Base-by-base conservation (phyloP, 2,329 filamentous ascomycete species). In the Dactylellina leptospora region DNA sequence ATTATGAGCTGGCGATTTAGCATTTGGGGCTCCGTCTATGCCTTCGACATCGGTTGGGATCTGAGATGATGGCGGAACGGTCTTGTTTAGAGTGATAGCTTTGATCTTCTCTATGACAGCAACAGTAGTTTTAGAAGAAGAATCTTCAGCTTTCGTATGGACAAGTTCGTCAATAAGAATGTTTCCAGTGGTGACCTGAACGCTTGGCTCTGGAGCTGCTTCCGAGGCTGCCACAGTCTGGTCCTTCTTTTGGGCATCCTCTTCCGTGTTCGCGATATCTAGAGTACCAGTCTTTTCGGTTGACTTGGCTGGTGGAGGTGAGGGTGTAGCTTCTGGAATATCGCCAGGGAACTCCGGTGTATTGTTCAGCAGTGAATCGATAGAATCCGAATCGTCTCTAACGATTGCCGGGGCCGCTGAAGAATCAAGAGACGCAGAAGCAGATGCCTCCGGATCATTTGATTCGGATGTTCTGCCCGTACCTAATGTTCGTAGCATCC, bases 311-410 rank as follows among this genome's bases (percentile, higher is more conserved):
- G 8, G 30, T 13, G 18, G 28, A 22, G 9, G 4, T 42, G 11
- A 13, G n/a, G 6, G 18, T 22, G 13, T 56, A 18, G 44, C 22
- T 28, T 59, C 66, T 16, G 58, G 44, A 20, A 44, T 13, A 40
- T 50, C 51, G 27, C 36, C 33, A 23, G 58, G 58, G 44, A 71
- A 63, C 13, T 47, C 38, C 4, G 66, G 59, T 13, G 66, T 71
- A 16, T 71, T 60, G 16, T 47, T 58, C 18, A 71, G n/a, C 6
- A 71, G 25, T n/a, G 50, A 59, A 20, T 63, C 66, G 45, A 59
- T 45, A 33, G 66, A 71, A n/a, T 71, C 66, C n/a, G 66, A 63
- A 30, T 71, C 66, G 16, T 63, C 58, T 33, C 27, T 59, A 33
- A 22, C 40, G 3, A 27, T 28, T n/a, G 40, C 44, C 16, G 25